Base-by-base conservation (phyloP, 73 alveolate species). In the Tetrahymena elliotti region DNA sequence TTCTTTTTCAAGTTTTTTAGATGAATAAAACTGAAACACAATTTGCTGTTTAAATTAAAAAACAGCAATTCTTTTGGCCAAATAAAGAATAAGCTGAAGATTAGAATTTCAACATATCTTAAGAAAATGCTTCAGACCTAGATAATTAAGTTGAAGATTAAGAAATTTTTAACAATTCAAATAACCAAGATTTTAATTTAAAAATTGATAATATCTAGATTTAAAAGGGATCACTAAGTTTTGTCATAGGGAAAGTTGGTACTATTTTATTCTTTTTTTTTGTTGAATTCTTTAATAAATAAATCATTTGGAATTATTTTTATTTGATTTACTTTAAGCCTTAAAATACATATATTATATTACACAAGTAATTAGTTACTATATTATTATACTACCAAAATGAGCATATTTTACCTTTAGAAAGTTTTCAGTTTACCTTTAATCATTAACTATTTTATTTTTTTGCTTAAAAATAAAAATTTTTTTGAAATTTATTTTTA, bases 241-340 rank as follows among this genome's bases (percentile, higher is more conserved):
- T 94, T 94, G 93, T 94, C 16, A 88, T 94, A 4, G 96, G 96
- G 9, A 84, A 94, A 92, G 92, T 94, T 1, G 88, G 88, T 68
- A 68, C 8, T 8, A 40, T 40, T 40, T 40, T 40, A 10, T 10
- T 40, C 15, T 40, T 40, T 40, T 10, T 10, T 40, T 40, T 40
- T 8, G 15, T n/a, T n/a, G n/a, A n/a, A n/a, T n/a, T n/a, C n/a
- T n/a, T n/a, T n/a, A n/a, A n/a, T n/a, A n/a, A n/a, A n/a, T n/a
- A n/a, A n/a, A n/a, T n/a, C n/a, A 40, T 40, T 40, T 10, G 8
- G 54, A 40, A 40, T 40, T 40, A 10, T 15, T 40, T 40, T 10
- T 15, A 10, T 40, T 40, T 40, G 15, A 40, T 10, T 8, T 40
- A 10, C 15, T 10, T 10, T 8, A 40, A 10, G 8, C 54, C 54